These are phyloP conservation scores for Candida argentea DNA, from an alignment of 805 yeast genomes.

Conservation along the genomic window DNA sequence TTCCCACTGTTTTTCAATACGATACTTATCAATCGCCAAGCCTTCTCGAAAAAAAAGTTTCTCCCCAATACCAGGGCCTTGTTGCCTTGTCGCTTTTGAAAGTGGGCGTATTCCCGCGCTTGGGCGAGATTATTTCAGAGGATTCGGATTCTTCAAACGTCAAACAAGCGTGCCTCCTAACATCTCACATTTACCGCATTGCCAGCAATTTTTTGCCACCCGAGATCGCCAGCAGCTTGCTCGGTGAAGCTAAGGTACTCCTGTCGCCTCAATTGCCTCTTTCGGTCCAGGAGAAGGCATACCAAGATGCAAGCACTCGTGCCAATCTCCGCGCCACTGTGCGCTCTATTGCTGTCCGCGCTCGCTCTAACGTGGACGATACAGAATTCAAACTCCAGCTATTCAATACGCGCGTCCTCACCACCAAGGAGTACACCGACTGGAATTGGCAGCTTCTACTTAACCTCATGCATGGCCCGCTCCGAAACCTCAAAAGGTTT, in stretches of 20 bases:
- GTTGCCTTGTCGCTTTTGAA: slow-evolving; percentile 45
- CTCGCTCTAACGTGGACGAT: slow-evolving; percentile 41
- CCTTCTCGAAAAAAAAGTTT: slow-evolving; percentile 32
- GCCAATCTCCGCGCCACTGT: slow-evolving; percentile 18
- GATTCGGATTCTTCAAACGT: slow-evolving; percentile 35
- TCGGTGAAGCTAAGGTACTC: slow-evolving; percentile 7
- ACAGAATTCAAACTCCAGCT: slow-evolving; percentile 55
- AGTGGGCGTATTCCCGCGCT: slow-evolving; percentile 38
- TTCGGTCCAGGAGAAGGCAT: slow-evolving; percentile 26
- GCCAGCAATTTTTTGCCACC: slow-evolving; percentile 47
- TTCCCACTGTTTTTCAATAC: slow-evolving; percentile 7
- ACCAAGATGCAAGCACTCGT: neutral
- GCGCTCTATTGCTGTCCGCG: slow-evolving; percentile 12
- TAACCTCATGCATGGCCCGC: slow-evolving; percentile 74
- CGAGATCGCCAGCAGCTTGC: slow-evolving; percentile 16
- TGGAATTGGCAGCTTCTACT: slow-evolving; percentile 84
- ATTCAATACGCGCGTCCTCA: slow-evolving; percentile 57
- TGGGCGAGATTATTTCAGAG: slow-evolving; percentile 33
- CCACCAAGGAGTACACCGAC: slow-evolving; percentile 65
- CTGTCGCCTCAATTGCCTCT: slow-evolving; percentile 26
- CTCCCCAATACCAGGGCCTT: slow-evolving; percentile 60
- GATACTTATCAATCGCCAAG: slow-evolving; percentile 9
- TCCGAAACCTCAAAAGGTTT: slow-evolving; percentile 58
- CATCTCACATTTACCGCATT: slow-evolving; percentile 51
- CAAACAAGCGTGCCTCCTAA: slow-evolving; percentile 51